Evolutionary conservation across 192 early-diverging fungal genomes (phyloP).

Genomic region (Gryganskiella cystojenkinii): DNA sequence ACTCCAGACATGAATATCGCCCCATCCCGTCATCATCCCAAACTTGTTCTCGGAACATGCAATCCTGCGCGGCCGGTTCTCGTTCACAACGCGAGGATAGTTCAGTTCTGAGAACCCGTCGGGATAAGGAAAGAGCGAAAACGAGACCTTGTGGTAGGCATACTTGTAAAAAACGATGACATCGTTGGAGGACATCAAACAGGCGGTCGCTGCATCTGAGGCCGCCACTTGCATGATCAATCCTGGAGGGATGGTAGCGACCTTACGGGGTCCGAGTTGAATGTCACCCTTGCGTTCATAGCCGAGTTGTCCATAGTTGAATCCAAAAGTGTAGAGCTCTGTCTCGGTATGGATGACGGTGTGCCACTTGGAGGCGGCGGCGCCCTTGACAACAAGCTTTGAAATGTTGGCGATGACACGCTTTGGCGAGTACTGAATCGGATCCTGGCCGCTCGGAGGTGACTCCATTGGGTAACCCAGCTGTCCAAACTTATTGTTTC

Average conservation of each 20-base stretch:
- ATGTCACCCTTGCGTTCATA: constrained; percentile 53
- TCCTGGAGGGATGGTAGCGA: constrained; percentile 65
- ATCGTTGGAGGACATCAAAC: constrained; percentile 65
- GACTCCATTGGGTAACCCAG: constrained; percentile 58
- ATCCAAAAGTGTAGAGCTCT: constrained; percentile 73
- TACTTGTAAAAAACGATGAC: constrained; percentile 68
- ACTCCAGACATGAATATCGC: constrained; percentile 46
- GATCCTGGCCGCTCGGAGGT: constrained; percentile 51
- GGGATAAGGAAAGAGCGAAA: constrained; percentile 27
- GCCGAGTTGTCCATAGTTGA: constrained; percentile 81
- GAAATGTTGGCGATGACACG: constrained; percentile 67
- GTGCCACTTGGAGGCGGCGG: constrained; percentile 76
- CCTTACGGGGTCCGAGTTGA: constrained; percentile 69
- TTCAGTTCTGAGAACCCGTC: constrained; percentile 13
- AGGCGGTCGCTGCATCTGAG: constrained; percentile 74
- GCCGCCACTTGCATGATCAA: constrained; percentile 66
- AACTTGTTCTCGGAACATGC: constrained; percentile 48
- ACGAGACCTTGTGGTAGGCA: constrained; percentile 58
- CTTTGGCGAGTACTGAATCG: constrained; percentile 57
- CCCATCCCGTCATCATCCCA: constrained; percentile 29
- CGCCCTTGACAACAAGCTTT: constrained; percentile 62
- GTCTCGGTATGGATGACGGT: constrained; percentile 68
- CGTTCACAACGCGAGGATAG: neutral
- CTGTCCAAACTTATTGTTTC: constrained; percentile 73
- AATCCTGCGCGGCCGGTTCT: constrained; percentile 34